Evolutionary conservation across 31 red algal species (phyloP), one percentile per base, ranked within the genome.

Genomic region (Porphyra umbilicalis): DNA sequence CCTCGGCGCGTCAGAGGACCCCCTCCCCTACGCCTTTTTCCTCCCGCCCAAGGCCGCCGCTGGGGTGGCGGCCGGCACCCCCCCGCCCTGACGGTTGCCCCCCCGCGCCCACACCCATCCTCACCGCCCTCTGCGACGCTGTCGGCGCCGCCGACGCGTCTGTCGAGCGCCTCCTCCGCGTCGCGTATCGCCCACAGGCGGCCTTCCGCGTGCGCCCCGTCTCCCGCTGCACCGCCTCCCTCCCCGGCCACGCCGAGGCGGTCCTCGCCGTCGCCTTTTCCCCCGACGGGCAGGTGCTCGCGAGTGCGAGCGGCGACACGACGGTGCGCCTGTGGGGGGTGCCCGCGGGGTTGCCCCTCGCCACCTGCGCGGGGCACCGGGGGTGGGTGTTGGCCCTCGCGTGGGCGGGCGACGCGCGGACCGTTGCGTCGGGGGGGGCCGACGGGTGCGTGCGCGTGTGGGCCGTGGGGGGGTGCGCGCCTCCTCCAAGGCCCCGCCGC

Each of bases 181-280:
- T 98, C 33, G 38, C 84, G 36, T 98, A 83, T 76, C 84, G 80
- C 42, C 96, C 92, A 11, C 96, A 95, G 84, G 90, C 93, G 29
- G 34, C 88, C 75, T 98, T 95, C 71, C 90, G 90, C 32, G 93
- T 98, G 36, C 90, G 96, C 2, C 77, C 90, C 10, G 83, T 95
- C 3, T 81, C 96, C 31, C 44, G 96, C 4, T 98, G 96, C 46
- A 88, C 88, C 18, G 83, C 90, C 1, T 87, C 87, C 8, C 44
- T 98, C 18, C 91, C 93, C n/a, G 96, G 93, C 10, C 96, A 98
- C 77, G 71, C 81, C 25, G 92, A 98, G 77, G 90, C 96, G 39
- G 85, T 98, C 29, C 80, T 98, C 16, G 77, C 57, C 1, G 38
- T 92, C 13, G 35, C 32, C 7, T 98, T 98, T 82, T 82, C 85